phyloP scores from a whole-genome alignment of 1,284 basidiomycete species.

The Tilletia caries region DNA sequence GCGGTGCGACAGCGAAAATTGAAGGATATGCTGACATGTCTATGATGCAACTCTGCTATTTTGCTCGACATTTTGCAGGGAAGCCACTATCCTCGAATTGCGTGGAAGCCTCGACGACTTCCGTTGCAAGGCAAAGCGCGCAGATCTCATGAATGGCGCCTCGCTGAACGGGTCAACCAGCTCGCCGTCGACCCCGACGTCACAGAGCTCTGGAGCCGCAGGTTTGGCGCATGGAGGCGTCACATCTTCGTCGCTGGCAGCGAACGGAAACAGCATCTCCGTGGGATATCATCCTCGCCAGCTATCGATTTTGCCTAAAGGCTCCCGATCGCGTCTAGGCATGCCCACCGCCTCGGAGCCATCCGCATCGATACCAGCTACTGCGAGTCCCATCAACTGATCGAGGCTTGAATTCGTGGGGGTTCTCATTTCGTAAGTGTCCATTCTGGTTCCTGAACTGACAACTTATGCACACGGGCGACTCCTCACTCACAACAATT shows the following conservation, averaged over 20 bases:
- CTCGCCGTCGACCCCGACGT: neutral
- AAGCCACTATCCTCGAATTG: neutral
- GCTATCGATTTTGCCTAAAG: neutral
- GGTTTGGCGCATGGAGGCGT: neutral
- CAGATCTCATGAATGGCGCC: neutral
- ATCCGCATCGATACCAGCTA: too few species aligned
- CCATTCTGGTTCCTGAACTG: too few species aligned
- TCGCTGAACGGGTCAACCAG: neutral
- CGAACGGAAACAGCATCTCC: neutral
- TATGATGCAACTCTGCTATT: neutral
- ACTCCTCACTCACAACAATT: too few species aligned
- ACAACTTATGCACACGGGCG: too few species aligned
- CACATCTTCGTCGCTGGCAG: neutral
- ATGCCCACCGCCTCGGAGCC: too few species aligned
- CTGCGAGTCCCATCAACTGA: too few species aligned
- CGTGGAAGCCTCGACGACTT: neutral
- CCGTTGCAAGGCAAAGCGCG: neutral
- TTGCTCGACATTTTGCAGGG: neutral
- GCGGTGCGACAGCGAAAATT: too few species aligned
- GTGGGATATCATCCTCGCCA: neutral
- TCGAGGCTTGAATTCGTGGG: too few species aligned
- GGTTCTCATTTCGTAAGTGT: too few species aligned
- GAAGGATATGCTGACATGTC: neutral
- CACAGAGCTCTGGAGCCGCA: neutral
- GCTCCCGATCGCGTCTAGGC: too few species aligned